Evolutionary conservation across 345 rosid species (phyloP).

Genomic region (Syzygium aromaticum): DNA sequence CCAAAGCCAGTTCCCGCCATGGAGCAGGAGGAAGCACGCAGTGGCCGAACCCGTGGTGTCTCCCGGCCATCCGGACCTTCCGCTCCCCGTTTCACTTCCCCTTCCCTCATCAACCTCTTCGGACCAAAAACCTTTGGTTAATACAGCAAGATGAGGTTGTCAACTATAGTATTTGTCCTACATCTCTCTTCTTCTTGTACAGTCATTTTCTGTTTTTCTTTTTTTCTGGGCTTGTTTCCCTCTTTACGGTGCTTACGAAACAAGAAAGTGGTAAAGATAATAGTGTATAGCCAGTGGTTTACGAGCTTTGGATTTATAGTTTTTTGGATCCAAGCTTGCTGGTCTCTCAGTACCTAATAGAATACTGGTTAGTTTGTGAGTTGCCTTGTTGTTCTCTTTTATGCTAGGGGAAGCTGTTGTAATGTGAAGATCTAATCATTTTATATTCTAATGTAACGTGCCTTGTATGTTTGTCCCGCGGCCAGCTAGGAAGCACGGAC

Average conservation of each 20-base stretch:
- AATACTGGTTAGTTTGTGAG: slow-evolving; percentile 1
- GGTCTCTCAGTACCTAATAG: slow-evolving; percentile 1
- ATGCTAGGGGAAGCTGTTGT: background rate
- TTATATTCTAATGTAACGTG: background rate
- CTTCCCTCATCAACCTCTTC: background rate
- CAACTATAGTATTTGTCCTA: background rate
- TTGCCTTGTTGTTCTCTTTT: background rate
- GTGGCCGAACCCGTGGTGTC: slow-evolving; percentile 7
- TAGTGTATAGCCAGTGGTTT: background rate
- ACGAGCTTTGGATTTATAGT: slow-evolving; percentile 4
- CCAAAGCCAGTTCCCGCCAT: slow-evolving; percentile 27
- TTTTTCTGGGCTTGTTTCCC: slow-evolving; percentile 1
- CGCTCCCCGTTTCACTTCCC: slow-evolving; percentile 9
- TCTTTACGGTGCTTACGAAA: background rate
- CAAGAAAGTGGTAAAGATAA: background rate
- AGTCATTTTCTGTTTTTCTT: slow-evolving; percentile 14
- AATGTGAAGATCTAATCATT: background rate
- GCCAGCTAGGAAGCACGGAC: background rate
- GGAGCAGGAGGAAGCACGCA: slow-evolving; percentile 9
- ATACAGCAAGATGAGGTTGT: slow-evolving; percentile 28
- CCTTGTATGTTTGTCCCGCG: background rate
- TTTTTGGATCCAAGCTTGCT: slow-evolving; percentile 38
- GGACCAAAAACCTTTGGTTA: slow-evolving; percentile 28
- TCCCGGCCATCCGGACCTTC: background rate
- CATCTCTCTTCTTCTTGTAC: background rate